These are phyloP conservation scores for Exophiala bonariae DNA, from an alignment of 2,329 filamentous ascomycete genomes.

Conservation along the genomic window DNA sequence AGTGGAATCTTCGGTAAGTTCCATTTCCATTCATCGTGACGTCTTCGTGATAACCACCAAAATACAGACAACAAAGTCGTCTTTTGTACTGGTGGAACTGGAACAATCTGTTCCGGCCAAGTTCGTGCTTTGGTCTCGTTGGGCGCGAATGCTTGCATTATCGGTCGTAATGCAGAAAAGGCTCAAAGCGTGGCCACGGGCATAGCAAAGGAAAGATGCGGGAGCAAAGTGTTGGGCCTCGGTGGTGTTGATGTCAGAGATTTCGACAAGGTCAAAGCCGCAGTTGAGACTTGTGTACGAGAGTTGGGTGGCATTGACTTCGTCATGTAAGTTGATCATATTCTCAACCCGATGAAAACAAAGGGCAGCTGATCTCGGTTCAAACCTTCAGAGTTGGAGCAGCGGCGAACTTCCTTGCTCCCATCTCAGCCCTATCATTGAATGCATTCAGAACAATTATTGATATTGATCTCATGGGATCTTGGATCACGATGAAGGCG, in stretches of 20 bases:
- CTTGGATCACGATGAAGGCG: conserved; percentile 13
- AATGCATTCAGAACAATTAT: conserved; percentile 18
- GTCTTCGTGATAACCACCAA: too few relatives aligned
- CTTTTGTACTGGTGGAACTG: conserved; percentile 91
- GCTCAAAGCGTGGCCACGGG: conserved; percentile 77
- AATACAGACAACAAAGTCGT: conserved; percentile 70
- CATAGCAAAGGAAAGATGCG: conserved; percentile 73
- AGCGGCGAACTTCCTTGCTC: conserved; percentile 16
- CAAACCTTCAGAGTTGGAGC: conserved; percentile 11
- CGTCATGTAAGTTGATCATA: conserved; percentile 71
- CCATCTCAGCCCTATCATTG: conserved; percentile 4
- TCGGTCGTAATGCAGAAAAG: conserved; percentile 85
- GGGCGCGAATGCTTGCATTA: conserved; percentile 88
- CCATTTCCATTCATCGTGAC: too few relatives aligned
- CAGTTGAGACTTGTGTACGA: conserved; percentile 74
- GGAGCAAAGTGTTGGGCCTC: conserved; percentile 81
- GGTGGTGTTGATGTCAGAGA: conserved; percentile 73
- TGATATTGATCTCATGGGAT: conserved; percentile 17
- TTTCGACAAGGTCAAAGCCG: conserved; percentile 65
- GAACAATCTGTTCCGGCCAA: conserved; percentile 90
- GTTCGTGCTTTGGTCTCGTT: conserved; percentile 86
- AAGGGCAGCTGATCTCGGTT: neutral
- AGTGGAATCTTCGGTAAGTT: conserved; percentile 69
- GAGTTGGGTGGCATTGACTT: conserved; percentile 87
- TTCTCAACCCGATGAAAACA: too few relatives aligned